Evolutionary conservation across 352 stramenopile genomes (phyloP), one percentile per base, ranked within the genome.

Genomic region (Phytophthora cactorum): DNA sequence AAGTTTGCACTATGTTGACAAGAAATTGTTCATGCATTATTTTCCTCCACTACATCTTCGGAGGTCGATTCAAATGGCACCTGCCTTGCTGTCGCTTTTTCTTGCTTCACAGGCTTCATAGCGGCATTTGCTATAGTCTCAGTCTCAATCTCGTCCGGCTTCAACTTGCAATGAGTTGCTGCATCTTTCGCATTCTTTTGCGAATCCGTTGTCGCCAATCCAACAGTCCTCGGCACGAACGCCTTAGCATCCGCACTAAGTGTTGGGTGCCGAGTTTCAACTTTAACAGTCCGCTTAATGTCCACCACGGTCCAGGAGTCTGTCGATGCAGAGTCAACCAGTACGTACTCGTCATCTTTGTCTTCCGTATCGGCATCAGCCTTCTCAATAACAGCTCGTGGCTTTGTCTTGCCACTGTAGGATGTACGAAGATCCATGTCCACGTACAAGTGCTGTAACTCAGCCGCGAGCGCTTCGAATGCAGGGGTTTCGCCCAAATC

Each of bases 381-480:
- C 14, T 38, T 11, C 32, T 38, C 32, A 11, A 25, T 25, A 7
- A 1, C 34, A 12, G 17, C 8, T 4, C n/a, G 47, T 41, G 49
- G 11, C 38, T 72, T 68, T 28, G 38, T 51, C 45, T 55, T 63
- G 52, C 15, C 29, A 6, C 10, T 47, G 11, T 44, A 38, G 12
- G 44, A 34, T 0, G 47, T 29, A 27, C 58, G 68, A 11, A 82
- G 63, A 45, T 82, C 67, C 75, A 82, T 79, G 8, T 67, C 64
- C 46, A 79, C 71, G 47, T 72, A 79, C 49, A 82, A 38, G 11
- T 61, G 15, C 54, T 79, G 74, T 22, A 82, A 67, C 31, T 82
- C 56, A n/a, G 50, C 36, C 55, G 67, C 66, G 8, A 82, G 65
- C 22, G 44, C 49, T 4, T 73, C 54, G 5, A 79, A 45, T n/a